These are phyloP conservation scores for Chrysoporthe puriensis DNA, from an alignment of 2,329 filamentous ascomycete genomes.

Conservation along the genomic window DNA sequence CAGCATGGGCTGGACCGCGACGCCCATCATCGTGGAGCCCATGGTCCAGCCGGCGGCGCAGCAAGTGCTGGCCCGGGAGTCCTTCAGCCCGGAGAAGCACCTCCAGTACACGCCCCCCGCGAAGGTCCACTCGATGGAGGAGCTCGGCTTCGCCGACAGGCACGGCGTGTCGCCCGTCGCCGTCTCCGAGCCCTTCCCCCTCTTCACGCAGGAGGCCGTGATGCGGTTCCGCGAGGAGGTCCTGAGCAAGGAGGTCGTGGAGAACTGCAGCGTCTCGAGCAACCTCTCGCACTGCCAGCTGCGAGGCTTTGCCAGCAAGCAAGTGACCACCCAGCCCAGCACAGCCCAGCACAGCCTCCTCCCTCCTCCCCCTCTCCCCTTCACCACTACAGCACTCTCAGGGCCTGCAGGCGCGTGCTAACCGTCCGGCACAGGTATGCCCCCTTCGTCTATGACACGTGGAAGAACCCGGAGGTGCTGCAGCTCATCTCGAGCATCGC, in stretches of 20 bases:
- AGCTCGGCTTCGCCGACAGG: constrained; percentile 58
- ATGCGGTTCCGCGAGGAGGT: constrained; percentile 65
- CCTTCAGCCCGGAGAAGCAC: constrained; percentile 48
- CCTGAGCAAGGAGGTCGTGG: constrained; percentile 58
- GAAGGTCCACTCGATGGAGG: constrained; percentile 62
- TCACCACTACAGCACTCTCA: too few species aligned
- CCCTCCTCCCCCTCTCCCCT: too few species aligned
- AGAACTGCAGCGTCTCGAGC: constrained; percentile 57
- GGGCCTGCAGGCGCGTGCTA: not conserved
- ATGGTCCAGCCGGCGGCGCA: not conserved
- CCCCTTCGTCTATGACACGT: constrained; percentile 63
- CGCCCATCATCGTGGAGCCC: constrained; percentile 9
- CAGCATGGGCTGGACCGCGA: constrained; percentile 15
- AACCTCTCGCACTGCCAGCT: constrained; percentile 28
- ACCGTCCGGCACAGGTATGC: constrained; percentile 44
- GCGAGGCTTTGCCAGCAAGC: constrained; percentile 28
- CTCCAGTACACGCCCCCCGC: constrained; percentile 55
- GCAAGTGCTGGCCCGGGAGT: constrained; percentile 1
- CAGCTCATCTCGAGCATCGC: constrained; percentile 55
- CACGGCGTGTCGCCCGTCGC: constrained; percentile 64
- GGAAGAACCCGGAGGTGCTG: constrained; percentile 48
- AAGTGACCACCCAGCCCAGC: not conserved
- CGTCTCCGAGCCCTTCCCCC: constrained; percentile 66
- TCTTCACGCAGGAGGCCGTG: constrained; percentile 66
- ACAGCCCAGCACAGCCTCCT: too few species aligned